phyloP scores from a whole-genome alignment of 2,329 filamentous ascomycete genomes.

The Cladosporium oxysporum region DNA sequence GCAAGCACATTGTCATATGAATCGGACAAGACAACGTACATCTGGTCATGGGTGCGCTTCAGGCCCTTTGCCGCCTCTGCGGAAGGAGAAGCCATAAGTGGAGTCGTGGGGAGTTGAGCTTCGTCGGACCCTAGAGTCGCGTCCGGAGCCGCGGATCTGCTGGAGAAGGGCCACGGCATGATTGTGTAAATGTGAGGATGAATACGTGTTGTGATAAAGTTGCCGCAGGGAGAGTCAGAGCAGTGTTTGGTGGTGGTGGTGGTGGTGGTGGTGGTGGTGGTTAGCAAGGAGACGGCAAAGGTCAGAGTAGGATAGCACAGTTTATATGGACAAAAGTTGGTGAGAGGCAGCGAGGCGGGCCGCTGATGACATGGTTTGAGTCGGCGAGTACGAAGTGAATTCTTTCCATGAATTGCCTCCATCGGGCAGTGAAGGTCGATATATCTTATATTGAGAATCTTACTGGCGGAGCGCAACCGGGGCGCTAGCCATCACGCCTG shows the following conservation, averaged over 20 bases:
- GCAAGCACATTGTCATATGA: background rate
- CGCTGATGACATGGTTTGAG: background rate
- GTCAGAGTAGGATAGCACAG: background rate
- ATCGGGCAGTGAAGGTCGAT: background rate
- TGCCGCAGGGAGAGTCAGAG: background rate
- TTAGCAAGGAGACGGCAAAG: background rate
- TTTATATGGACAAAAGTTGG: background rate
- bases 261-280: background rate
- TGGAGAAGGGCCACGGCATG: background rate
- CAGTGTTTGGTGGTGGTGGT: background rate
- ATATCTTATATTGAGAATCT: background rate
- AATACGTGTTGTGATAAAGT: background rate
- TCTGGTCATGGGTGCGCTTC: background rate
- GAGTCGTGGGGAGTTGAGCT: background rate
- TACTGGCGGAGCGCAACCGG: background rate
- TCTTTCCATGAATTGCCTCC: background rate
- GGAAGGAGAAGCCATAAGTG: background rate
- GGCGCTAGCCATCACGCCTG: background rate
- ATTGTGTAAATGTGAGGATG: background rate
- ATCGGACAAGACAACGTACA: background rate
- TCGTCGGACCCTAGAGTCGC: background rate
- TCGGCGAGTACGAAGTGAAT: background rate
- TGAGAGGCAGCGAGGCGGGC: background rate
- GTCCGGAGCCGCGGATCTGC: background rate
- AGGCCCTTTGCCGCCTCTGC: background rate